Evolutionary conservation across 306 rosid genomes (phyloP), one percentile per base, ranked within the genome.

Genomic region (Quillaja saponaria): DNA sequence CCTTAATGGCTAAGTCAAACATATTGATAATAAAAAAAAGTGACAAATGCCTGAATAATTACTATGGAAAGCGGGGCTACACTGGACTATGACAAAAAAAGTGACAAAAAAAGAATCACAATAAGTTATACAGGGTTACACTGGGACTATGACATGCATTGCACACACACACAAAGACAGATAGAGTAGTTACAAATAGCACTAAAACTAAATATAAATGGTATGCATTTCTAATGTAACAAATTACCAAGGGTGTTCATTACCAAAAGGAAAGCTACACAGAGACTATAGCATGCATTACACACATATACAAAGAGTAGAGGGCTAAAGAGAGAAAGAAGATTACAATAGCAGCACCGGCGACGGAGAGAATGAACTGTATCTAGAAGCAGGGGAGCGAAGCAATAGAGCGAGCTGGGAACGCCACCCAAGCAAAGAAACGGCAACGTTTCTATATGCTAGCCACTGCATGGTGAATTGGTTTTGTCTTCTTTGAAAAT

Each of bases 401-500:
- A 73, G 62, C 58, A 80, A 75, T 44, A 46, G 76, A 45, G 86
- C 62, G 13, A 80, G n/a, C n/a, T n/a, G 76, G 34, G 80, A 81
- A 51, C 95, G 81, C 78, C 81, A 84, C 0, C 83, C 84, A 35
- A 86, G 82, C 6, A 78, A 28, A 4, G 58, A 74, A 58, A 81
- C 75, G 82, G 74, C 84, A 50, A 20, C 82, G 86, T 54, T 85
- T 75, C 90, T 61, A 2, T 83, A 34, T 8, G 87, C 80, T 15
- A 73, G 58, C 81, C 87, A 40, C 76, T 80, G 67, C 95, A 91
- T 88, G 56, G 76, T 21, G 49, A 46, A 55, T 34, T 40, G 42
- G 14, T 15, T n/a, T 37, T 13, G 18, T 42, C 13, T 55, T 44
- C 14, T 48, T 10, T 13, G 16, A 8, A 15, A 28, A 38, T 16